Percentiles rank a stretch among this genome's conserved stretches.
phyloP scores from a whole-genome alignment of 2,329 filamentous ascomycete species.

The Fusarium coicis region DNA sequence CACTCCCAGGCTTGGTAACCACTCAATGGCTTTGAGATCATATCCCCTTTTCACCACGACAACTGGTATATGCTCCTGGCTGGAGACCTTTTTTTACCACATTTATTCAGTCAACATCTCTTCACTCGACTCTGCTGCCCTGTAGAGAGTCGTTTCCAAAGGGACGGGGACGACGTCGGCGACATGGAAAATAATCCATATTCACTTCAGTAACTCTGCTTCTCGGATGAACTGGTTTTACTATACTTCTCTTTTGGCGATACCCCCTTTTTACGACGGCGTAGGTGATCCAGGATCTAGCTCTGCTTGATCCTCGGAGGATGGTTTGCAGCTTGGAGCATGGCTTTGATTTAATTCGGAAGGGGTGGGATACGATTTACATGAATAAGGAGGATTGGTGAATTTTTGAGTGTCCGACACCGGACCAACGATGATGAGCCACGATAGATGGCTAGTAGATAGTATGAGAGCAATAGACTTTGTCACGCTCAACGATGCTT shows the following conservation, averaged over 20 bases:
- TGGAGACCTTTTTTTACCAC: constrained; percentile 35
- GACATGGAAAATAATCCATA: constrained; percentile 38
- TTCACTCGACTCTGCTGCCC: constrained; percentile 41
- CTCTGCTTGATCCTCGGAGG: constrained; percentile 20
- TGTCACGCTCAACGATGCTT: constrained; percentile 23
- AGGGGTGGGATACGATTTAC: constrained; percentile 42
- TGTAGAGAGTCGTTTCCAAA: constrained; percentile 33
- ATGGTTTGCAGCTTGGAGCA: constrained; percentile 48
- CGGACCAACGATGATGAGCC: constrained; percentile 39
- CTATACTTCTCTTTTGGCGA: constrained; percentile 50
- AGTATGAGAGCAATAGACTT: constrained; percentile 38
- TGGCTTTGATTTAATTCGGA: constrained; percentile 44
- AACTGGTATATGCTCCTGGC: constrained; percentile 36
- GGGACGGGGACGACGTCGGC: constrained; percentile 41
- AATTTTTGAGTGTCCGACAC: constrained; percentile 32
- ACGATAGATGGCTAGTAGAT: constrained; percentile 39
- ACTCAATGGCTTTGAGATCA: constrained; percentile 41
- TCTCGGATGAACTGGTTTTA: constrained; percentile 39
- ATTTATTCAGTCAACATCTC: constrained; percentile 41
- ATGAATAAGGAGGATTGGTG: constrained; percentile 43
- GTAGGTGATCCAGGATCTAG: constrained; percentile 33
- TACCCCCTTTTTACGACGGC: constrained; percentile 47
- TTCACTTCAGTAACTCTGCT: constrained; percentile 40
- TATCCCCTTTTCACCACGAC: constrained; percentile 23
- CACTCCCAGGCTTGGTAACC: constrained; percentile 27